These are phyloP conservation scores for Daldinia eschscholtzii DNA, from an alignment of 2,329 filamentous ascomycete species.

Conservation along the genomic window DNA sequence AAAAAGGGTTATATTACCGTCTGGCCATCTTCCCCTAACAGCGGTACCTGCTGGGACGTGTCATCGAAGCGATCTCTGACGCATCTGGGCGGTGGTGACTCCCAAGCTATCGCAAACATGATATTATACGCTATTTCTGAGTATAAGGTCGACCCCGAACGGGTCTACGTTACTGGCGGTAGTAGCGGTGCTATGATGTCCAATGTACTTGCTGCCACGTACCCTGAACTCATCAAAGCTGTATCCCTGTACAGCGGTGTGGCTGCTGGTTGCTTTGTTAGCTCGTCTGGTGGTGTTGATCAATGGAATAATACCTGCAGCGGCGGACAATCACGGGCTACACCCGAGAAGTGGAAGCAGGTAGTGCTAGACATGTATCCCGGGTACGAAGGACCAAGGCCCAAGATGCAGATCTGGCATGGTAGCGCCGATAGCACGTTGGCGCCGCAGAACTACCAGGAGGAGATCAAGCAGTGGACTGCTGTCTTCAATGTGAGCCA, in stretches of 20 bases:
- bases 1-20: slow-evolving; percentile 59
- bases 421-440: slow-evolving; percentile 65
- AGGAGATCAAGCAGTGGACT: slow-evolving; percentile 69
- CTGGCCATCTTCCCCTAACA: slow-evolving; percentile 64
- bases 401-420: slow-evolving; percentile 70
- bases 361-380: slow-evolving; percentile 62
- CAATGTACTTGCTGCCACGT: slow-evolving; percentile 59
- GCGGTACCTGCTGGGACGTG: slow-evolving; percentile 69
- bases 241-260: slow-evolving; percentile 58
- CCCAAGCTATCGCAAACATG: slow-evolving; percentile 57
- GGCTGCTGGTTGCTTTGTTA: slow-evolving; percentile 58
- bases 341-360: slow-evolving; percentile 62
- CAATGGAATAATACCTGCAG: slow-evolving; percentile 67
- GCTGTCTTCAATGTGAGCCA: slow-evolving; percentile 60
- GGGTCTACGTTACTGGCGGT: slow-evolving; percentile 55
- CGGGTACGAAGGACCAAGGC: slow-evolving; percentile 62
- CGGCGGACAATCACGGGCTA: slow-evolving; percentile 58
- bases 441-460: slow-evolving; percentile 66
- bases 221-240: slow-evolving; percentile 58
- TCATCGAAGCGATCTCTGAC: slow-evolving; percentile 58
- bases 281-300: slow-evolving; percentile 56
- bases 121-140: slow-evolving; percentile 51
- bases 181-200: slow-evolving; percentile 56
- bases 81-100: slow-evolving; percentile 54
- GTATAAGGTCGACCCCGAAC: slow-evolving; percentile 50